phyloP scores from a whole-genome alignment of 169 alveolate species.

The Eimeria acervulina region DNA sequence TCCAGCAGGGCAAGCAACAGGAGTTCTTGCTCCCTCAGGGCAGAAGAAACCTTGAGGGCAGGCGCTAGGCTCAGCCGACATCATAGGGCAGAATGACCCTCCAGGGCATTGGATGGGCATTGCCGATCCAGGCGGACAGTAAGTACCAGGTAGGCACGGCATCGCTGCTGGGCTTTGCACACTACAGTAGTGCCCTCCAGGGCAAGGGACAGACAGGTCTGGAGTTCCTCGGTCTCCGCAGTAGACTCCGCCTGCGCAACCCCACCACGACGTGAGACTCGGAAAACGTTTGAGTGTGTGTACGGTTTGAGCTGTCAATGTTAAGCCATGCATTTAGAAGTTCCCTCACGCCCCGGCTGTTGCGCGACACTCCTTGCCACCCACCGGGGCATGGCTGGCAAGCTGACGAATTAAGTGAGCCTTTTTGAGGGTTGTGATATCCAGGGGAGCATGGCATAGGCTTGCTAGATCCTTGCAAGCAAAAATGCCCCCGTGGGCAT shows the following conservation, averaged over 20 bases:
- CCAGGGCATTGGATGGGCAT: constrained; percentile 48
- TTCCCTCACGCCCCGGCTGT: not conserved
- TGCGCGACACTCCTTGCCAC: not conserved
- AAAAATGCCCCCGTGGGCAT: constrained; percentile 57
- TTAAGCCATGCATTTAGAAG: not conserved
- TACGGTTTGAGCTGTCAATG: not conserved
- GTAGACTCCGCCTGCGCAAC: constrained; percentile 46
- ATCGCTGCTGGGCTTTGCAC: constrained; percentile 27
- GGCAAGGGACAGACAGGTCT: constrained; percentile 73
- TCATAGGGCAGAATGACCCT: constrained; percentile 51
- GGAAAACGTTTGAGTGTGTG: not conserved
- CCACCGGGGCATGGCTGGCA: constrained; percentile 70
- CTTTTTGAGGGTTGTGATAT: constrained; percentile 60
- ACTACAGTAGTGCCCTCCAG: constrained; percentile 89
- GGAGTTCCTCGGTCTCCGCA: constrained; percentile 53
- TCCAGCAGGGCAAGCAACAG: constrained; percentile 64
- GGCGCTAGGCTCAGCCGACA: constrained; percentile 42
- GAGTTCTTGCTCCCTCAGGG: constrained; percentile 39
- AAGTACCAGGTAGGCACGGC: constrained; percentile 87
- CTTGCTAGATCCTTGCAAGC: constrained; percentile 43
- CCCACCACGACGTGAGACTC: not conserved
- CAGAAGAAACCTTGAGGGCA: constrained; percentile 69
- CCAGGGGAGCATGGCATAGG: constrained; percentile 58
- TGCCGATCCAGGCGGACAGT: constrained; percentile 75
- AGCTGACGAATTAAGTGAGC: constrained; percentile 43